Percentiles rank a stretch among this genome's conserved stretches.
phyloP scores from a whole-genome alignment of 345 rosid species.

The Pugionium dolabratum region DNA sequence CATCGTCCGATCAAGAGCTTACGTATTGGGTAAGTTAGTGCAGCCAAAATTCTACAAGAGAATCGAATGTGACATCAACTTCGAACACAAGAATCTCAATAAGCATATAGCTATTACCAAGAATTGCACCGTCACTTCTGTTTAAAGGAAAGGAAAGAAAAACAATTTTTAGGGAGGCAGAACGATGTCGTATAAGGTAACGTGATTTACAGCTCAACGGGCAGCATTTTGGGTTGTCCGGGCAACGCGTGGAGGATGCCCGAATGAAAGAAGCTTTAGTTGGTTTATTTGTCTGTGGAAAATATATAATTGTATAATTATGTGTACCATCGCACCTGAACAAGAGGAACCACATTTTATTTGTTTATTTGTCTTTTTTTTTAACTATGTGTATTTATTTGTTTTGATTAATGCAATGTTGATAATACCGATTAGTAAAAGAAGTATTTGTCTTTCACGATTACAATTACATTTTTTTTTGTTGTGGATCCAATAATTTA shows the following conservation, averaged over 20 bases:
- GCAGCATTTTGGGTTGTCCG: conserved; percentile 44
- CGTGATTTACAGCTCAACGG: conserved; percentile 56
- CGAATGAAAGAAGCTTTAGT: background rate
- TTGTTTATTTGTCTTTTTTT: no score
- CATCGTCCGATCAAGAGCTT: conserved; percentile 68
- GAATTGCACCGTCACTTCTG: conserved; percentile 62
- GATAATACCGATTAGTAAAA: no score
- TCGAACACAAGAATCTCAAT: conserved; percentile 65
- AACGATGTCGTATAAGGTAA: conserved; percentile 30
- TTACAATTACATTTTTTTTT: no score
- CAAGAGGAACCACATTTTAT: background rate
- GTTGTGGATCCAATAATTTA: no score
- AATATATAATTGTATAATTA: no score
- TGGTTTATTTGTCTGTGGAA: background rate
- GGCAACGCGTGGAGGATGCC: conserved; percentile 39
- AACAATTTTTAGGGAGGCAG: no score
- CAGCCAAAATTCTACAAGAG: conserved; percentile 74
- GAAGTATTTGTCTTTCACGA: no score
- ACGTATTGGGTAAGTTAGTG: conserved; percentile 87
- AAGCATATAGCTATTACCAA: conserved; percentile 64
- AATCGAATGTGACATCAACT: conserved; percentile 62
- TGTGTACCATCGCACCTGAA: background rate
- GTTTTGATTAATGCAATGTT: background rate
- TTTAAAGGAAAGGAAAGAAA: background rate
- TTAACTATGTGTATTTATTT: background rate